Evolutionary conservation across 805 yeast species (phyloP).

Genomic region (Suhomyces kilbournensis): DNA sequence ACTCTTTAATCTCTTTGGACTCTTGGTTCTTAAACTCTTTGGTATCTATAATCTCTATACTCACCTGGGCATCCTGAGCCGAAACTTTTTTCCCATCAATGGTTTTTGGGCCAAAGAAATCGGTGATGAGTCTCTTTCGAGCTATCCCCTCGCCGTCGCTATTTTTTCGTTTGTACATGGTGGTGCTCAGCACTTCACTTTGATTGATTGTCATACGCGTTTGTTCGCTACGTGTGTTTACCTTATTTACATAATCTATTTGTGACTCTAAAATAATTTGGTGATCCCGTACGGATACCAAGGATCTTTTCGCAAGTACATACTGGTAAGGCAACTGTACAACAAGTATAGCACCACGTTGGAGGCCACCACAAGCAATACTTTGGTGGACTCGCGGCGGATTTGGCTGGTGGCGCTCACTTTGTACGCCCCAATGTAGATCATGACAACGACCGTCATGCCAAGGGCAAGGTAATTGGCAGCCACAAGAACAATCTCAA

Average conservation of each 20-base stretch:
- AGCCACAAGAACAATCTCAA: slow-evolving; percentile 57
- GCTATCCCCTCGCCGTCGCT: background rate
- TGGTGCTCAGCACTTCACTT: background rate
- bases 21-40: background rate
- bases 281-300: slow-evolving; percentile 45
- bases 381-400: slow-evolving; percentile 14
- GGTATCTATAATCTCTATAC: background rate
- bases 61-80: background rate
- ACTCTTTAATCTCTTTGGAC: background rate
- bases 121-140: background rate
- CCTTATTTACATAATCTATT: background rate
- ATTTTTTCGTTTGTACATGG: background rate
- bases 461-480: slow-evolving; percentile 49
- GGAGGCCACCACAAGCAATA: slow-evolving; percentile 17
- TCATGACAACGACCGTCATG: slow-evolving; percentile 36
- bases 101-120: background rate
- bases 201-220: background rate
- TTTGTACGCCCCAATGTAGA: slow-evolving; percentile 33
- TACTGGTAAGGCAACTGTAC: slow-evolving; percentile 43
- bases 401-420: slow-evolving; percentile 18
- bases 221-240: background rate
- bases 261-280: slow-evolving; percentile 23
- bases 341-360: slow-evolving; percentile 31
- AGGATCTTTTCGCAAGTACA: slow-evolving; percentile 45
- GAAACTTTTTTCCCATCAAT: background rate